Percentiles rank a stretch among this genome's conserved stretches.
Conservation (phyloP, 257 asterid species). For the Hygrophila difformis region DNA sequence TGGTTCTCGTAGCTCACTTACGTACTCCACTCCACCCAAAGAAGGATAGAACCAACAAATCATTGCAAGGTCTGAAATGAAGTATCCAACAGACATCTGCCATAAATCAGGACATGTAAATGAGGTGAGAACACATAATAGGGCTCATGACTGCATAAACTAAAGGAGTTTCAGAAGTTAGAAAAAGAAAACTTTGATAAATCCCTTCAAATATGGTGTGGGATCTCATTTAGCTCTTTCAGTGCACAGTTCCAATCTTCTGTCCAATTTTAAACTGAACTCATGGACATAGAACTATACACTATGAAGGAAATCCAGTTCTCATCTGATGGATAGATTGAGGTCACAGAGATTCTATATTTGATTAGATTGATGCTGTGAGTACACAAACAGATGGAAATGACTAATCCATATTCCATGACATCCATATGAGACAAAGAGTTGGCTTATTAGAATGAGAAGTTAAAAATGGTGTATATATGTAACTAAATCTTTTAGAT, state of each 20-base stretch:
- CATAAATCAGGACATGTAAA: conserved; percentile 16
- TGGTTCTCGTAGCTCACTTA: conserved; percentile 34
- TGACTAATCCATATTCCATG: no score
- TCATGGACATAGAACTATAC: background rate
- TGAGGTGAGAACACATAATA: no score
- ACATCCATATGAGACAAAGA: no score
- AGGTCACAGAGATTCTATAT: no score
- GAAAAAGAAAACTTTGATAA: background rate
- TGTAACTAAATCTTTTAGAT: no score
- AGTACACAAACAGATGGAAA: no score
- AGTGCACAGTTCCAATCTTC: background rate
- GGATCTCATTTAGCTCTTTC: background rate
- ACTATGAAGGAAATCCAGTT: background rate
- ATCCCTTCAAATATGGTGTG: conserved; percentile 6
- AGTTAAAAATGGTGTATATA: no score
- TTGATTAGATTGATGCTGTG: no score
- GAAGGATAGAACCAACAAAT: conserved; percentile 90
- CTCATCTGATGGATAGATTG: no score
- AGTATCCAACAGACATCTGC: conserved; percentile 88
- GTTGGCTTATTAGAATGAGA: no score
- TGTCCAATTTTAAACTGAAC: background rate
- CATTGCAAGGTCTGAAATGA: conserved; percentile 82
- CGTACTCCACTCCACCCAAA: conserved; percentile 91
- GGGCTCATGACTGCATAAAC: no score
- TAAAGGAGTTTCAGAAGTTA: background rate